These are phyloP conservation scores for Coemansia sp. DNA, from an alignment of 192 early-diverging fungal species.

Conservation along the genomic window DNA sequence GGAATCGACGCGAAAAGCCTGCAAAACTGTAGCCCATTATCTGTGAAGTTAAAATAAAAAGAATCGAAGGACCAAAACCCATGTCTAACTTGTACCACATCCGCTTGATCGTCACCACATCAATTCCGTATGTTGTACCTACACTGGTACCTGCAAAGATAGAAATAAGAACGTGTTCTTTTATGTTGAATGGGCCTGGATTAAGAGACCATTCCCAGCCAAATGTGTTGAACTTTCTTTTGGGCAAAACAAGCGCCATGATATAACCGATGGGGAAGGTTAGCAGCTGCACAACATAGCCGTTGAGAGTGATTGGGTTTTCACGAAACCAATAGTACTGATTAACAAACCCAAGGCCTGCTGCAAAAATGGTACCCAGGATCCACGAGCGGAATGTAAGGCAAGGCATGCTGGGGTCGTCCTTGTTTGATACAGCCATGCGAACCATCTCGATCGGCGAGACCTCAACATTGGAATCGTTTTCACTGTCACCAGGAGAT, in stretches of 20 bases:
- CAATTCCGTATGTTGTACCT: slow-evolving; percentile 72
- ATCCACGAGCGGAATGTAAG: slow-evolving; percentile 75
- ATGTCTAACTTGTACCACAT: slow-evolving; percentile 70
- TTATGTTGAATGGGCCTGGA: slow-evolving; percentile 84
- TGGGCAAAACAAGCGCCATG: slow-evolving; percentile 64
- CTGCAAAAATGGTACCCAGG: slow-evolving; percentile 67
- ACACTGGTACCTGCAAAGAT: slow-evolving; percentile 73
- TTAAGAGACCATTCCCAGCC: slow-evolving; percentile 66
- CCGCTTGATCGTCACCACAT: slow-evolving; percentile 69
- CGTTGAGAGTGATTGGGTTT: slow-evolving; percentile 71
- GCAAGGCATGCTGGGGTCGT: slow-evolving; percentile 63
- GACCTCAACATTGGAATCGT: slow-evolving; percentile 28
- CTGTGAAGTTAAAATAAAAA: slow-evolving; percentile 73
- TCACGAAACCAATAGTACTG: slow-evolving; percentile 88
- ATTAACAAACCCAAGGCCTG: slow-evolving; percentile 67
- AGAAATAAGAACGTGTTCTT: slow-evolving; percentile 84
- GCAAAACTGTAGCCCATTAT: slow-evolving; percentile 70
- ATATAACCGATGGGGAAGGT: slow-evolving; percentile 73
- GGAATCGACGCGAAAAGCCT: slow-evolving; percentile 71
- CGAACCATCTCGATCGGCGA: slow-evolving; percentile 75
- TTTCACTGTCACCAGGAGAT: background rate
- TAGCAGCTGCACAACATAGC: slow-evolving; percentile 73
- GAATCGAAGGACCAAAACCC: slow-evolving; percentile 62
- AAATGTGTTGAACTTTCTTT: slow-evolving; percentile 54
- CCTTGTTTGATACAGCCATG: slow-evolving; percentile 66